Conservation (phyloP, 768 basidiomycete genomes). For the Scleroderma bovista region DNA sequence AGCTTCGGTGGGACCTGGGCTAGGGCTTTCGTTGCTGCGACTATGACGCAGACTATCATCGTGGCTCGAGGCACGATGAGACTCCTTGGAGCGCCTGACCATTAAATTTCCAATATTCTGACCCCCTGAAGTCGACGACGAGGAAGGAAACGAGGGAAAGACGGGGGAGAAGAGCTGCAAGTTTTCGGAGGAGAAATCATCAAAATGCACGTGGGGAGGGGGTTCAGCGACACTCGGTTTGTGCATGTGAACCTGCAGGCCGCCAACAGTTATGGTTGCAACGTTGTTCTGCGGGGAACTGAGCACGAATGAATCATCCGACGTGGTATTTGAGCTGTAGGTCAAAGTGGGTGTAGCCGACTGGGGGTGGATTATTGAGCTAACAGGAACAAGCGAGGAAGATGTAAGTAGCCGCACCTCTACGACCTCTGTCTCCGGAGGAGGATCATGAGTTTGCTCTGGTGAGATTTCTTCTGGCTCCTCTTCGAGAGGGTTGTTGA, state of each 20-base stretch:
- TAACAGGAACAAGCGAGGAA: not conserved
- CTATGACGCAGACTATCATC: conserved; percentile 13
- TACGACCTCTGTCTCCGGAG: conserved; percentile 11
- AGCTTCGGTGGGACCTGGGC: conserved; percentile 12
- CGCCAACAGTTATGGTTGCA: conserved; percentile 10
- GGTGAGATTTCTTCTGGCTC: conserved; percentile 44
- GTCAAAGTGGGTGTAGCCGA: conserved; percentile 31
- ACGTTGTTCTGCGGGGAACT: conserved; percentile 18
- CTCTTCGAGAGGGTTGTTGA: conserved; percentile 52
- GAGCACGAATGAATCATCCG: conserved; percentile 37
- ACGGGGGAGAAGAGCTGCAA: conserved; percentile 22
- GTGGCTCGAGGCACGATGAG: conserved; percentile 17
- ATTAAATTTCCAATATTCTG: not conserved
- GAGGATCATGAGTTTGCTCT: conserved; percentile 5
- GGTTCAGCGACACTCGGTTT: conserved; percentile 25
- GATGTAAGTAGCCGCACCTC: conserved; percentile 25
- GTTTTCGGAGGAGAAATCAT: conserved; percentile 27
- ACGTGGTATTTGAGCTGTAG: conserved; percentile 36
- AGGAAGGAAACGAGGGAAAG: conserved; percentile 6
- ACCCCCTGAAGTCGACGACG: not conserved
- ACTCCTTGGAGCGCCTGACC: conserved; percentile 6
- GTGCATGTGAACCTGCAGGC: conserved; percentile 18
- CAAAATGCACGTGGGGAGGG: conserved; percentile 25
- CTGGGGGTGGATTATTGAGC: conserved; percentile 9
- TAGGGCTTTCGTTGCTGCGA: conserved; percentile 10